Base-by-base conservation (phyloP, 371 early-diverging fungal species). In the Syncephalastrum racemosum region DNA sequence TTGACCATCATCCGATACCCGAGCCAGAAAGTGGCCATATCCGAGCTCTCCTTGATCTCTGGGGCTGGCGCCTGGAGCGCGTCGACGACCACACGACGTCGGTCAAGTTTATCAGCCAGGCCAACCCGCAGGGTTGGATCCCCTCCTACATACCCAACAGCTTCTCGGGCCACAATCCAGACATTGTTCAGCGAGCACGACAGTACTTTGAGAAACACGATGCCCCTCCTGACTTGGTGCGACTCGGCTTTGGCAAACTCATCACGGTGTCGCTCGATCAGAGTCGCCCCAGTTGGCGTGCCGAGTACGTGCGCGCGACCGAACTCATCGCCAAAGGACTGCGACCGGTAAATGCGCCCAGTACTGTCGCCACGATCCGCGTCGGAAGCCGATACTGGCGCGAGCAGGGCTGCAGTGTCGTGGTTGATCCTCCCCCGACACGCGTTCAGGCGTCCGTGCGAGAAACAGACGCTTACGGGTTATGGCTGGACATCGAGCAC, bases 361-460 rank as follows among this genome's bases (percentile, higher is more conserved):
- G 48, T 1, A 66, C 63, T 2, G 44, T 61, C 2, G 72, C 76
- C 0, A 66, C 70, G n/a, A 72, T 82, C n/a, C 75, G 84, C 10
- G 18, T 83, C 46, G 80, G 77, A 60, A 67, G 68, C 2, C 68
- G 77, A 18, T 54, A 56, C 1, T 74, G 78, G 75, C 63, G 65
- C 16, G 67, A 67, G 8, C 71, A 76, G 18, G 19, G 46, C 0
- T 81, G 76, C 45, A 70, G 70, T 10, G 67, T 81, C 7, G 77
- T 77, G 0, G 74, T 83, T 49, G 84, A 83, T 50, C 84, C 84
- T 12, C 84, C 84, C 0, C 84, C 84, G 14, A 80, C 81, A 10
- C 64, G 71, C 16, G 74, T 79, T 4, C 52, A 55, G 12, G 79
- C 79, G 3, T 50, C 62, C 0, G 59, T 67, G 25, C 67, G 73